Percentiles rank a stretch among this genome's conserved stretches.
Conservation (phyloP, 2,329 filamentous ascomycete species). For the Penicillium sp. region DNA sequence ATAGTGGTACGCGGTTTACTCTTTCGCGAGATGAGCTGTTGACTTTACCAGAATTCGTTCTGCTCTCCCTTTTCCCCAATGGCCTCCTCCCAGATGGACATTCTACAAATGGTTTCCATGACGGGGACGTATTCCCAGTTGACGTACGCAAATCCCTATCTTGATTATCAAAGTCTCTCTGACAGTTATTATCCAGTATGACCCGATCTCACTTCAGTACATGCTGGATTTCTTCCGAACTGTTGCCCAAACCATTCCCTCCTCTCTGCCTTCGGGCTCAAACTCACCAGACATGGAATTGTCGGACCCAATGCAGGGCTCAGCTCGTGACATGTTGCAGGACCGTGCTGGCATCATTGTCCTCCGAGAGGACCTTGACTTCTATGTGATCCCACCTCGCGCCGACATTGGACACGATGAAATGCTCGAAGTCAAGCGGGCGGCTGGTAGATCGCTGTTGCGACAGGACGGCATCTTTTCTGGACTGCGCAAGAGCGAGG, state of each 20-base stretch:
- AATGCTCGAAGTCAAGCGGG: constrained; percentile 95
- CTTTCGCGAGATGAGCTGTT: constrained; percentile 92
- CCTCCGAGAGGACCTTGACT: constrained; percentile 90
- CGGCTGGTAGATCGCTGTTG: constrained; percentile 80
- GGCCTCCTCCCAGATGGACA: constrained; percentile 97
- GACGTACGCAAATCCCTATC: constrained; percentile 66
- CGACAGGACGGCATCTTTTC: constrained; percentile 94
- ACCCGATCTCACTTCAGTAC: constrained; percentile 92
- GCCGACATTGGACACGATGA: constrained; percentile 79
- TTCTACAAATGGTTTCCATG: constrained; percentile 78
- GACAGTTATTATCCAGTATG: constrained; percentile 64
- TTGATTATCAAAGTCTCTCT: neutral
- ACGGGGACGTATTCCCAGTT: constrained; percentile 92
- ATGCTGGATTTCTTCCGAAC: constrained; percentile 98
- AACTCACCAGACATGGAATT: constrained; percentile 60
- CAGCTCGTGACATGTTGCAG: constrained; percentile 74
- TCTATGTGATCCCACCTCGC: constrained; percentile 89
- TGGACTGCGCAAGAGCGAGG: constrained; percentile 88
- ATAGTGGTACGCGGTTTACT: constrained; percentile 86
- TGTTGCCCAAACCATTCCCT: constrained; percentile 87
- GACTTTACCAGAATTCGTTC: constrained; percentile 93
- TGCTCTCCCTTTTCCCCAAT: constrained; percentile 96
- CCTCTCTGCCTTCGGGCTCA: constrained; percentile 65
- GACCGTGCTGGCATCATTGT: constrained; percentile 95
- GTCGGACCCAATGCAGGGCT: constrained; percentile 68